These are phyloP conservation scores for Apophysomyces variabilis DNA, from an alignment of 371 early-diverging fungal genomes.

Conservation along the genomic window DNA sequence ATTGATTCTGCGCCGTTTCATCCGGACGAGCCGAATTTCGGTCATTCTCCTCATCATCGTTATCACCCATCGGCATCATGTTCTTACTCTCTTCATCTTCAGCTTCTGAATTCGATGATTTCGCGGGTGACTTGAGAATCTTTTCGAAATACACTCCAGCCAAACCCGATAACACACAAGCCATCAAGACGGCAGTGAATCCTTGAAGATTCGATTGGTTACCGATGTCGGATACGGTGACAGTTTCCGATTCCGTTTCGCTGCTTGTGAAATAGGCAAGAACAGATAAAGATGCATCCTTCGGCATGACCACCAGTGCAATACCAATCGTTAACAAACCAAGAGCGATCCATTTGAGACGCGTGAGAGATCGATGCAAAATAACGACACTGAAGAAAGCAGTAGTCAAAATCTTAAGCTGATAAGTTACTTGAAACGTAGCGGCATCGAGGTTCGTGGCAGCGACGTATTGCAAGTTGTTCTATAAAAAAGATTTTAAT, in stretches of 20 bases:
- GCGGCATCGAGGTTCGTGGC: slow-evolving; percentile 91
- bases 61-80: slow-evolving; percentile 22
- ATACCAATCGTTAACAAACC: slow-evolving; percentile 85
- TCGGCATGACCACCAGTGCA: slow-evolving; percentile 71
- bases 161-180: slow-evolving; percentile 90
- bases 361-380: slow-evolving; percentile 67
- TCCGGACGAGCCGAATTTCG: neutral
- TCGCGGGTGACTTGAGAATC: slow-evolving; percentile 73
- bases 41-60: slow-evolving; percentile 10
- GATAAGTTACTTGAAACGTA: slow-evolving; percentile 96
- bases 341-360: slow-evolving; percentile 84
- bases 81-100: slow-evolving; percentile 25
- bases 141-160: slow-evolving; percentile 98
- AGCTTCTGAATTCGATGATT: neutral
- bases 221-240: slow-evolving; percentile 21
- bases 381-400: slow-evolving; percentile 90
- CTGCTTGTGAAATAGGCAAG: slow-evolving; percentile 13
- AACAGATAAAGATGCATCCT: slow-evolving; percentile 21
- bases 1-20: slow-evolving; percentile 44
- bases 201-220: slow-evolving; percentile 50
- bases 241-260: neutral
- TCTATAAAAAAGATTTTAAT: slow-evolving; percentile 40
- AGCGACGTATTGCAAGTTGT: slow-evolving; percentile 94
- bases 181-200: slow-evolving; percentile 71
- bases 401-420: slow-evolving; percentile 95